phyloP scores from a whole-genome alignment of 2,329 filamentous ascomycete species.

The Phymatotrichopsis omnivora region DNA sequence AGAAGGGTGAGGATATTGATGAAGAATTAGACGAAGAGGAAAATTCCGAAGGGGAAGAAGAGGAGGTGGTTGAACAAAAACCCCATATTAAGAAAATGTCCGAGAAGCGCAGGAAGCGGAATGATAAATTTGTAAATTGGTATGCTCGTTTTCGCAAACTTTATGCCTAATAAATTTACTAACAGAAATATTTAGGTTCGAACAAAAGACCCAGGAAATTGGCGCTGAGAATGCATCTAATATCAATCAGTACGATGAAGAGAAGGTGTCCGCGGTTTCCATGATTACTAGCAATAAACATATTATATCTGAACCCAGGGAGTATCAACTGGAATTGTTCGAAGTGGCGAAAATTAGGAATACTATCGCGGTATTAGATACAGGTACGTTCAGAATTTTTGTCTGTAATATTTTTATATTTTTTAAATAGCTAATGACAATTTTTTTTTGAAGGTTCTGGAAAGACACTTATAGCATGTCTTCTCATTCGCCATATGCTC shows the following conservation, averaged over 20 bases:
- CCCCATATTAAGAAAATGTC: slow-evolving; percentile 13
- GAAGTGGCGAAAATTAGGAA: slow-evolving; percentile 77
- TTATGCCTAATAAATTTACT: not conserved
- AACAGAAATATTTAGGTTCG: slow-evolving; percentile 13
- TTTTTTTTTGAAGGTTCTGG: slow-evolving; percentile 56
- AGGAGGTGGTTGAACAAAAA: not conserved
- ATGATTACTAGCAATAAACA: slow-evolving; percentile 33
- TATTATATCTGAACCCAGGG: slow-evolving; percentile 68
- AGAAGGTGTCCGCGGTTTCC: slow-evolving; percentile 38
- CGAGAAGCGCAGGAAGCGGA: slow-evolving; percentile 16
- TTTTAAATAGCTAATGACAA: slow-evolving; percentile 5
- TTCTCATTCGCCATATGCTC: slow-evolving; percentile 67
- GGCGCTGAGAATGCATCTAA: slow-evolving; percentile 36
- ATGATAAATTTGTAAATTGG: slow-evolving; percentile 23
- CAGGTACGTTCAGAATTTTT: slow-evolving; percentile 43
- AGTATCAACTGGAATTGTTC: slow-evolving; percentile 88
- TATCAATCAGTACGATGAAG: slow-evolving; percentile 36
- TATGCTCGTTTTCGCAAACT: slow-evolving; percentile 1
- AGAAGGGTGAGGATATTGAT: slow-evolving; percentile 27
- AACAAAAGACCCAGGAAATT: slow-evolving; percentile 29
- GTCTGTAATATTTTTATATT: slow-evolving; percentile 1
- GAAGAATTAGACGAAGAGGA: slow-evolving; percentile 32
- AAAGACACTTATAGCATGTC: slow-evolving; percentile 89
- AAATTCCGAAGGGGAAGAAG: not conserved
- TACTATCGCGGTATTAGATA: slow-evolving; percentile 85